Conservation (phyloP, 257 asterid genomes). For the Coffea eugenioides region DNA sequence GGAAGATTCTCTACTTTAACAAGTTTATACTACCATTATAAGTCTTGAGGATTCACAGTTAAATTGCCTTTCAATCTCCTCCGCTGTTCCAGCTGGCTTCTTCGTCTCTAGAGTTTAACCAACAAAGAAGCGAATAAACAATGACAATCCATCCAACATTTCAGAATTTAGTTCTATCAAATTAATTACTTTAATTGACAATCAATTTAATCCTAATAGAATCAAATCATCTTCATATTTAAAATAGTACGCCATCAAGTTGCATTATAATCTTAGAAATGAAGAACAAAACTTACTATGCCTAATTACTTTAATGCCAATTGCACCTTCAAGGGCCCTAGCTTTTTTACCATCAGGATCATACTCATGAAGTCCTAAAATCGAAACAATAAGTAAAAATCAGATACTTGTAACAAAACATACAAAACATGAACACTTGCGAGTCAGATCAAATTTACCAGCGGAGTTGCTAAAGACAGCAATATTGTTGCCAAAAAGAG, state of each 20-base stretch:
- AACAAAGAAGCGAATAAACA: slow-evolving; percentile 18
- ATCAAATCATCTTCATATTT: background rate
- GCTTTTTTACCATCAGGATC: slow-evolving; percentile 86
- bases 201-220: background rate
- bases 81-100: slow-evolving; percentile 94
- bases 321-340: slow-evolving; percentile 66
- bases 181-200: background rate
- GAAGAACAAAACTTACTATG: slow-evolving; percentile 53
- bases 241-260: background rate
- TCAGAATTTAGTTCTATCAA: background rate
- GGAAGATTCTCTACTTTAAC: background rate
- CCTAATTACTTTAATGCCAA: slow-evolving; percentile 78
- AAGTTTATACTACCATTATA: slow-evolving; percentile 55
- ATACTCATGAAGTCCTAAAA: slow-evolving; percentile 74
- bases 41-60: slow-evolving; percentile 81
- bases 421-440: background rate
- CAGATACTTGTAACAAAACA: slow-evolving; percentile 10
- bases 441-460: slow-evolving; percentile 39
- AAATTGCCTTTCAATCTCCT: slow-evolving; percentile 79
- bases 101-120: slow-evolving; percentile 49
- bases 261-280: background rate
- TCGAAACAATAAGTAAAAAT: background rate
- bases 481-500: slow-evolving; percentile 63
- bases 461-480: slow-evolving; percentile 95
- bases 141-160: background rate